A percentile compares a stretch with the other conserved stretches of the same genome.
These are phyloP conservation scores for Astrocystis sublimbata DNA, from an alignment of 495 filamentous ascomycete species.

Conservation along the genomic window DNA sequence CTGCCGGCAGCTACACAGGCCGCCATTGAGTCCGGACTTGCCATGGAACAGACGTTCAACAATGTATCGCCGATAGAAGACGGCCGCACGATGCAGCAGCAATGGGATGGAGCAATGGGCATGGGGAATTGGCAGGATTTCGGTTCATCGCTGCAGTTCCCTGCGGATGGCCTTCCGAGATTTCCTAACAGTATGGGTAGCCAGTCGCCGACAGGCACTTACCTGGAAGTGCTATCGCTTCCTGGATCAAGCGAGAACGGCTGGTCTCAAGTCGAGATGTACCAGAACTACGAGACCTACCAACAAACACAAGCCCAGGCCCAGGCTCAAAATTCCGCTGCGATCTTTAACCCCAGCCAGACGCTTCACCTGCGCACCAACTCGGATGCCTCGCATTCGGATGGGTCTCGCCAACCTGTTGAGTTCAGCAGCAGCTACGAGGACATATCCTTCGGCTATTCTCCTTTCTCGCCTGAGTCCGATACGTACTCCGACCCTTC, in stretches of 20 bases:
- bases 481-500: constrained; percentile 57
- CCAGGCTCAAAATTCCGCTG: constrained; percentile 53
- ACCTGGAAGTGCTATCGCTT: constrained; percentile 79
- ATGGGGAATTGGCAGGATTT: constrained; percentile 76
- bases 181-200: constrained; percentile 60
- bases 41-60: constrained; percentile 63
- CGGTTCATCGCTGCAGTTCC: constrained; percentile 57
- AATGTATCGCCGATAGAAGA: constrained; percentile 65
- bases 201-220: constrained; percentile 80
- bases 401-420: constrained; percentile 53
- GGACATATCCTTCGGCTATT: constrained; percentile 73
- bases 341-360: constrained; percentile 85
- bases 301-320: constrained; percentile 45
- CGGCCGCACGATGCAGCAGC: constrained; percentile 61
- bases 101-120: constrained; percentile 44
- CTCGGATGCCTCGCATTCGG: constrained; percentile 81
- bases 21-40: constrained; percentile 61
- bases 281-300: constrained; percentile 49
- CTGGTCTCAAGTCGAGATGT: constrained; percentile 72
- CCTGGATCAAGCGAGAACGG: constrained; percentile 79
- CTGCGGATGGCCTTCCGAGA: constrained; percentile 54
- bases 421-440: constrained; percentile 83
- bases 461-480: constrained; percentile 65
- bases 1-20: constrained; percentile 68
- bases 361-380: constrained; percentile 80